Base-by-base conservation (phyloP, 1,284 basidiomycete genomes). In the Ganoderma multipileum region DNA sequence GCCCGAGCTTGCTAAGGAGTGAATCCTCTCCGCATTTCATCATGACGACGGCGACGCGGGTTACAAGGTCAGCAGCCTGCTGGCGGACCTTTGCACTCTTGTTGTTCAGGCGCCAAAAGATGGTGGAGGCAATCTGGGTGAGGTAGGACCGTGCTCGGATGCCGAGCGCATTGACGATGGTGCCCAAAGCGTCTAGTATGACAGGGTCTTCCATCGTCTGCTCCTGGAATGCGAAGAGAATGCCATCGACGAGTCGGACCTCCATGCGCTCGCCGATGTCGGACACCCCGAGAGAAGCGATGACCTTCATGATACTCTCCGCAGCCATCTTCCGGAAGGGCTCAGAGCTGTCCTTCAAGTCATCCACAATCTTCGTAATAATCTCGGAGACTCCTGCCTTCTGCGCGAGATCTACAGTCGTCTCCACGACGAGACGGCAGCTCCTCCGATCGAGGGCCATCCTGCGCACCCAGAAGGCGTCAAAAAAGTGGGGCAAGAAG, bases 321-420 rank as follows among this genome's bases (percentile, higher is more conserved):
- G 99, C 99, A 54, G 98, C 97, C 98, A 99, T 99, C 87, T 99
- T 99, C 73, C 97, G 87, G 85, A 97, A 99, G 8, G 96, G 96
- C 83, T 99, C 98, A 1, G 93, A 92, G 79, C 96, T 95, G 76
- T 97, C 95, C 85, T 99, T 99, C 72, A 99, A 85, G 78, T 98
- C 96, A 78, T 99, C 97, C 69, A 98, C 97, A 73, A 99, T 91
- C 70, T 96, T 87, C 1, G 95, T 94, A 20, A 99, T 95, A 66
- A 99, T 97, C 81, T 98, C 97, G 7, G 96, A 89, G 0, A 98
- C 96, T 26, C 98, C 97, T 0, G 96, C 87, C 83, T 99, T 99
- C 79, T 98, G 94, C 4, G 98, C 96, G 16, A 99, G 88, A 82
- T 98, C 98, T 63, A 98, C 96, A 0, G 98, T 99, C 0, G 98